Conservation (phyloP, 805 yeast genomes). For the Candida qinlingensis region DNA sequence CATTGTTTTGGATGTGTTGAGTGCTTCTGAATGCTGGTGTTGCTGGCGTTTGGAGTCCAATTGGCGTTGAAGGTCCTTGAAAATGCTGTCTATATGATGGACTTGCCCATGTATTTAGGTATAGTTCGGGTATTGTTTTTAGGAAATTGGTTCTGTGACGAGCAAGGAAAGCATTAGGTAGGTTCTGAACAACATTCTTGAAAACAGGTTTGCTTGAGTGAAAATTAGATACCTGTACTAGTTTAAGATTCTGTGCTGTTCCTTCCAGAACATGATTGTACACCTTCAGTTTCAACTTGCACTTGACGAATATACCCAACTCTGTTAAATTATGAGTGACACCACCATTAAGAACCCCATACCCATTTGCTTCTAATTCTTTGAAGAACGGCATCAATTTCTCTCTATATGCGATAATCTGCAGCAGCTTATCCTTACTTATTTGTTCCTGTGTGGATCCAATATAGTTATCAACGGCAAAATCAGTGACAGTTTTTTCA, state of each 20-base stretch:
- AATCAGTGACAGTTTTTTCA: neutral
- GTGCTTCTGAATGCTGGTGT: neutral
- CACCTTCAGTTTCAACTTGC: slow-evolving; percentile 7
- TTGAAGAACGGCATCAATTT: neutral
- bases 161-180: slow-evolving; percentile 6
- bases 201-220: slow-evolving; percentile 1
- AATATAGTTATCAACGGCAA: neutral
- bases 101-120: slow-evolving; percentile 1
- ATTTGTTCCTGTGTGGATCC: slow-evolving; percentile 2
- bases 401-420: slow-evolving; percentile 6
- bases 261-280: slow-evolving; percentile 9
- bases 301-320: slow-evolving; percentile 9
- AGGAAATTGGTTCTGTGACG: neutral
- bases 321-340: neutral
- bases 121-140: slow-evolving; percentile 2
- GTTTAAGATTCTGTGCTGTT: neutral
- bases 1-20: neutral
- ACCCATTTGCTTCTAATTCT: neutral
- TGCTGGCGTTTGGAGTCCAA: neutral
- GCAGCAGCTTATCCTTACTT: slow-evolving; percentile 2
- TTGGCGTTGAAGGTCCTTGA: neutral
- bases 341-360: neutral
- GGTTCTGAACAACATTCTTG: slow-evolving; percentile 1
- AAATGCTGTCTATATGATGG: neutral
- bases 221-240: neutral